Conservation (phyloP, 495 filamentous ascomycete genomes). For the Amniculicola lignicola region DNA sequence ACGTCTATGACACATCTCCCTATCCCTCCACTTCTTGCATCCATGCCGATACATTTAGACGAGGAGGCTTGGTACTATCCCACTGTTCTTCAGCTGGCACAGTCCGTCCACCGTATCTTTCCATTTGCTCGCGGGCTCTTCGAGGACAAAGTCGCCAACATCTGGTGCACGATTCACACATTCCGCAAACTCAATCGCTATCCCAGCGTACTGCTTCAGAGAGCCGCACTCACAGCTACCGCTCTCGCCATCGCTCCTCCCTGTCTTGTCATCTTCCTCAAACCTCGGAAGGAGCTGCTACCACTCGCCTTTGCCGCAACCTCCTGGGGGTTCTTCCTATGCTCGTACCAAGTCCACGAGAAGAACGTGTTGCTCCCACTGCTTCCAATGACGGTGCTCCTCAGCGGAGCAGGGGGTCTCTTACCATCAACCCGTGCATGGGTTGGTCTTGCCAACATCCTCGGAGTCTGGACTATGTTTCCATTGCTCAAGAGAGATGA, state of each 20-base stretch:
- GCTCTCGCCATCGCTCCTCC: constrained; percentile 71
- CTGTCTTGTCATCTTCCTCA: constrained; percentile 71
- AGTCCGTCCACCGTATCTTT: constrained; percentile 85
- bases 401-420: constrained; percentile 73
- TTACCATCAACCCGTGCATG: constrained; percentile 73
- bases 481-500: constrained; percentile 83
- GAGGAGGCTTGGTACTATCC: constrained; percentile 66
- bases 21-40: constrained; percentile 51
- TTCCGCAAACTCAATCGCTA: constrained; percentile 75
- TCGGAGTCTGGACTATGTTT: constrained; percentile 92
- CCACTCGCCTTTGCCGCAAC: constrained; percentile 75
- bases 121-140: constrained; percentile 92
- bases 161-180: constrained; percentile 91
- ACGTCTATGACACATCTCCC: constrained; percentile 48
- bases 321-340: constrained; percentile 96
- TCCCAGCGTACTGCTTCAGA: constrained; percentile 61
- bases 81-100: constrained; percentile 67
- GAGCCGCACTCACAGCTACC: constrained; percentile 72
- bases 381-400: constrained; percentile 83
- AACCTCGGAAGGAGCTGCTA: constrained; percentile 71
- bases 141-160: constrained; percentile 97
- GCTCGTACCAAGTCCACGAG: constrained; percentile 96
- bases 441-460: constrained; percentile 88
- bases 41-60: constrained; percentile 58
- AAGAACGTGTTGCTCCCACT: constrained; percentile 91